These are phyloP conservation scores for Agaricus subrufescens DNA, from an alignment of 768 basidiomycete genomes.

Conservation along the genomic window DNA sequence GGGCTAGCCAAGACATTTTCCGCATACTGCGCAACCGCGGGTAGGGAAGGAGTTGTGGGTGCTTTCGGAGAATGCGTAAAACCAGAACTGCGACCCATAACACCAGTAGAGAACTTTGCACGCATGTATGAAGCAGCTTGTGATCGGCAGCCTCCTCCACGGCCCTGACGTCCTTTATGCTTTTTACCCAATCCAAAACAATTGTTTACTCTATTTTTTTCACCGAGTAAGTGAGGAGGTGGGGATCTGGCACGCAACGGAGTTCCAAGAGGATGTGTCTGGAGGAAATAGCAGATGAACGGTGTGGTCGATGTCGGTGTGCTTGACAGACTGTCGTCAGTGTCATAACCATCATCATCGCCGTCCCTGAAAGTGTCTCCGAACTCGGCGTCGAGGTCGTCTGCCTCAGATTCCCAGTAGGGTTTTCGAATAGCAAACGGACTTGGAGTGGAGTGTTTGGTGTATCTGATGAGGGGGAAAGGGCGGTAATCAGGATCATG, in stretches of 20 bases:
- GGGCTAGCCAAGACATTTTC: background rate
- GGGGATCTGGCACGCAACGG: background rate
- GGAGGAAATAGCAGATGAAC: slow-evolving; percentile 8
- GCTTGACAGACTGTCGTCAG: background rate
- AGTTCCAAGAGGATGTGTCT: slow-evolving; percentile 1
- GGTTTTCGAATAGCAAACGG: slow-evolving; percentile 6
- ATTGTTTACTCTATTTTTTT: background rate
- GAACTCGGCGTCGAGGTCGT: background rate
- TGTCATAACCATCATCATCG: slow-evolving; percentile 1
- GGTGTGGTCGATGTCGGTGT: slow-evolving; percentile 6
- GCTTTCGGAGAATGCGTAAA: background rate
- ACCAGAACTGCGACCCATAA: background rate
- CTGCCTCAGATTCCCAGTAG: slow-evolving; percentile 4
- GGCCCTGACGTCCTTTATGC: background rate
- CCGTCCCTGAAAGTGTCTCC: background rate
- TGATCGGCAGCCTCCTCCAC: background rate
- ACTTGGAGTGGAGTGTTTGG: background rate
- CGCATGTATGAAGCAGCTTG: background rate
- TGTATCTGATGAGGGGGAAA: slow-evolving; percentile 12
- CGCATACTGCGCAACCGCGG: background rate
- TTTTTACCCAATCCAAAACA: background rate
- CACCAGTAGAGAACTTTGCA: background rate
- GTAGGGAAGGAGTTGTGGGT: background rate
- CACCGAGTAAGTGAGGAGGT: background rate
- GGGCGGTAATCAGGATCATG: slow-evolving; percentile 16